phyloP scores from a whole-genome alignment of 164 flowering plant species.

The Stephania yunnanensis region DNA sequence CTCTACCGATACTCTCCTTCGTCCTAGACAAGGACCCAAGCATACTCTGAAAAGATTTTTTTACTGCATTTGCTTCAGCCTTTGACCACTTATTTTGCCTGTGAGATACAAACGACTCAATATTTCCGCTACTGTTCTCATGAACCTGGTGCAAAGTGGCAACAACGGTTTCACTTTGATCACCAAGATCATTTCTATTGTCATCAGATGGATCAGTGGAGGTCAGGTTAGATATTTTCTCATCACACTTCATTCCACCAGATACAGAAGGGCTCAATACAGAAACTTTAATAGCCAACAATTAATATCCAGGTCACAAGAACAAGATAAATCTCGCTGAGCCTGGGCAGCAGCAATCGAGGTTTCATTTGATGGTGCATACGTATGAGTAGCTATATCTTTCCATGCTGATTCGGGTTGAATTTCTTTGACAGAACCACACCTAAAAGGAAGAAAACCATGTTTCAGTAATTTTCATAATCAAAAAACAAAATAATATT shows the following conservation, averaged over 20 bases:
- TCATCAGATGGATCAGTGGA: conserved; percentile 24
- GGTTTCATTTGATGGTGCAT: conserved; percentile 24
- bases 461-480: neutral
- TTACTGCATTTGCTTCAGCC: conserved; percentile 45
- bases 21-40: conserved; percentile 74
- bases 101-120: conserved; percentile 22
- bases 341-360: conserved; percentile 24
- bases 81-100: conserved; percentile 27
- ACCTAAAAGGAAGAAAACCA: conserved; percentile 26
- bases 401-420: conserved; percentile 15
- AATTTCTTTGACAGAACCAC: conserved; percentile 29
- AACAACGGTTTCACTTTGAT: conserved; percentile 38
- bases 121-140: conserved; percentile 24
- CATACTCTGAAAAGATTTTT: conserved; percentile 53
- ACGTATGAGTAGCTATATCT: conserved; percentile 16
- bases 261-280: conserved; percentile 29
- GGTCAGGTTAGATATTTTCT: conserved; percentile 26
- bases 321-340: conserved; percentile 18
- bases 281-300: conserved; percentile 27
- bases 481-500: neutral
- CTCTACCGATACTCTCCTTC: conserved; percentile 90
- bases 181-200: conserved; percentile 26
- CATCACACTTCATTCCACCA: conserved; percentile 29
- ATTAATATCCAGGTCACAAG: conserved; percentile 24
- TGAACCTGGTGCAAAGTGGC: conserved; percentile 23